Base-by-base conservation (phyloP, 768 basidiomycete genomes). In the Tulasnella calospora region DNA sequence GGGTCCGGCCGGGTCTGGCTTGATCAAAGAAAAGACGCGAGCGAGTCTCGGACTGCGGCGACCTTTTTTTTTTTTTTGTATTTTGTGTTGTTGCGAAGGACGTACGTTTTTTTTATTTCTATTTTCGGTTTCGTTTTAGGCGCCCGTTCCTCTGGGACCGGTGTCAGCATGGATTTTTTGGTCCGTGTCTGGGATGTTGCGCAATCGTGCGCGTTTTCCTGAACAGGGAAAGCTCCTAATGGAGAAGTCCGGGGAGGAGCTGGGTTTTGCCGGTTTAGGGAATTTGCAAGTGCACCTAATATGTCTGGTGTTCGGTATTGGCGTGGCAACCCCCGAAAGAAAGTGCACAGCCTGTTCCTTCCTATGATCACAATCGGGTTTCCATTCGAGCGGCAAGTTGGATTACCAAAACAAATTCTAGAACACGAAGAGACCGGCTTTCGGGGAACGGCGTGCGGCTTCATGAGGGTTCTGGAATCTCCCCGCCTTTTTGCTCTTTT, bases 321-420 rank as follows among this genome's bases (percentile, higher is more conserved):
- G 61, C 61, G 61, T 67, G 61, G 61, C 61, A 67, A 67, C 61
- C 61, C 6, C 61, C 61, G 51, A 51, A 51, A 15, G 51, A 51
- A 51, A 15, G 1, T 30, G 23, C 30, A n/a, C 55, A 67, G 15
- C 30, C 30, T 67, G 17, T 27, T 35, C 61, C 57, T 27, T 67
- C 21, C 35, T 67, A 17, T 67, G 61, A 67, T 67, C 61, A 67
- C 61, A 67, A 30, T 67, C 61, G 61, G 61, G 61, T 67, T 67
- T 67, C 61, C 27, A 33, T 27, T n/a, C 30, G 23, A 30, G 15
- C 3, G 8, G 55, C 30, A n/a, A 57, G 55, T 27, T 55, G 51
- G 51, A 55, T 55, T 55, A 44, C 15, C 13, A 44, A 44, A 44
- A 15, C 13, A n/a, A 12, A 23, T n/a, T 12, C 3, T 10, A 12